These are phyloP conservation scores for Sordariomycetes sp. DNA, from an alignment of 2,329 filamentous ascomycete genomes.

Conservation along the genomic window DNA sequence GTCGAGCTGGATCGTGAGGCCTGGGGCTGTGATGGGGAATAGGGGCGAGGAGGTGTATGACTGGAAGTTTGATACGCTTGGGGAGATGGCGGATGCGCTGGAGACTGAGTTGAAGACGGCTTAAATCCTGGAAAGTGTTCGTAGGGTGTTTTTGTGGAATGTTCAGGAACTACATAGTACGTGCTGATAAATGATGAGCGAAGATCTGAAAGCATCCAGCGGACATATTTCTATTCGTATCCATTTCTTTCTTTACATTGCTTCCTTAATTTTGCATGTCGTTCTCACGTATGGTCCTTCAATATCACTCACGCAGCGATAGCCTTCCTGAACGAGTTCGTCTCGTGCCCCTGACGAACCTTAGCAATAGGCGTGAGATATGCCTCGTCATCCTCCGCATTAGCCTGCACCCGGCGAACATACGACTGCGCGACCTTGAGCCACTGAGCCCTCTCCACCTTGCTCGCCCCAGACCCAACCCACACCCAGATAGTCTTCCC, in stretches of 20 bases:
- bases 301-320: constrained; percentile 17
- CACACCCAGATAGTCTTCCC: constrained; percentile 44
- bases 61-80: constrained; percentile 43
- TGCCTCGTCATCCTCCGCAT: constrained; percentile 10
- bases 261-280: too few species aligned
- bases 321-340: constrained; percentile 33
- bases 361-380: constrained; percentile 30
- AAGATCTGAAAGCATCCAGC: too few species aligned
- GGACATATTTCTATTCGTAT: too few species aligned
- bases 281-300: too few species aligned
- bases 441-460: constrained; percentile 46
- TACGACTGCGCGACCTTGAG: constrained; percentile 44
- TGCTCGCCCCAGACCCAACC: constrained; percentile 46
- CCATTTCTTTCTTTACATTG: too few species aligned
- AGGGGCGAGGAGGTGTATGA: constrained; percentile 27
- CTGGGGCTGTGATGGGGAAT: constrained; percentile 23
- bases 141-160: too few species aligned
- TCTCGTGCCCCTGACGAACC: constrained; percentile 42
- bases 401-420: constrained; percentile 17
- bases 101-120: constrained; percentile 17
- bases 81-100: constrained; percentile 42
- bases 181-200: too few species aligned
- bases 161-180: too few species aligned
- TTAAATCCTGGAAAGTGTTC: too few species aligned
- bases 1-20: constrained; percentile 47